Base-by-base conservation (phyloP, 2,329 filamentous ascomycete species). In the Chaetothyriales sp. region DNA sequence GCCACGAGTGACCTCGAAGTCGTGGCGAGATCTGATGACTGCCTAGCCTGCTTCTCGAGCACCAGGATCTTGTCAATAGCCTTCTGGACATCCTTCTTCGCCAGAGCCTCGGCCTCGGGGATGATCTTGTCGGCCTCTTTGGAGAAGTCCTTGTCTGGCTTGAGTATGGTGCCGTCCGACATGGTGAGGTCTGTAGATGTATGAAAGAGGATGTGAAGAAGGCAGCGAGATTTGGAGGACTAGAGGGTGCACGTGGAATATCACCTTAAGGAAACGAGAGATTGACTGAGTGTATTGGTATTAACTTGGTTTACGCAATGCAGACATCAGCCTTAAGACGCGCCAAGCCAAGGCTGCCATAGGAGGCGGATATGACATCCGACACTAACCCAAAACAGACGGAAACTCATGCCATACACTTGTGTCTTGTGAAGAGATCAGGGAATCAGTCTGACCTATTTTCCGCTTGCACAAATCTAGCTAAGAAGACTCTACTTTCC, bases 61-160 rank as follows among this genome's bases (percentile, higher is more conserved):
- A 76, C 74, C 52, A 88, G 76, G 61, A 98, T 84, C 76, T 95
- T 95, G 72, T 98, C 92, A 65, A 98, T 83, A 52, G 89, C 90
- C 54, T 77, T 83, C 68, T 86, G 81, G 52, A 94, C 77, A 70
- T 95, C 86, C 28, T 25, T 32, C 77, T 89, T 83, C 60, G 89
- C 88, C 61, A 95, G 79, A 73, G 84, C 77, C 75, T 96, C 81
- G 53, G 88, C 87, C 71, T 95, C 88, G 47, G 87, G 85, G 61
- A 98, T 81, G 70, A 86, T 80, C 72, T 84, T 80, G 75, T 96
- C 89, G 64, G 86, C 87, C 71, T 96, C 89, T 73, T 95, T 94
- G 65, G 86, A 84, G 79, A 86, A 95, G 81, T 98, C 92, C 83
- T 94, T 95, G 76, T 98, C 92, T 65, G 90, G 86, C 79, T 93